These are phyloP conservation scores for Fusarium irregulare DNA, from an alignment of 2,329 filamentous ascomycete genomes.

Conservation along the genomic window DNA sequence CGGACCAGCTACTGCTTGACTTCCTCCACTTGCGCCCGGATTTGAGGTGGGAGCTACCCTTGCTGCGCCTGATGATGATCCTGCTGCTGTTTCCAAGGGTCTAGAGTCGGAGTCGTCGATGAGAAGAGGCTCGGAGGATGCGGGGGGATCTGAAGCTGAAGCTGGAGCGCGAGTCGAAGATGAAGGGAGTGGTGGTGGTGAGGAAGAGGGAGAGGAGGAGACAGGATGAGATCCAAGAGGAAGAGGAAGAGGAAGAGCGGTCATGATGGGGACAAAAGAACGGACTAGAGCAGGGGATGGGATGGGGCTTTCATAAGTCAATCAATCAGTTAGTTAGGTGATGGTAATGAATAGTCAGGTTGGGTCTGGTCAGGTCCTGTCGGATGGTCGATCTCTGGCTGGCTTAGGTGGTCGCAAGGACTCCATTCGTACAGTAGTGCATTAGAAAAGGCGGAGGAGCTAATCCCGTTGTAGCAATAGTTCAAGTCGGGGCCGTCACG, in stretches of 20 bases:
- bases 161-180: conserved; percentile 21
- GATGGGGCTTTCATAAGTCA: conserved; percentile 42
- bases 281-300: conserved; percentile 37
- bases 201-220: conserved; percentile 26
- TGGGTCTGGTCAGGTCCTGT: conserved; percentile 17
- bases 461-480: conserved; percentile 30
- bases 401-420: conserved; percentile 36
- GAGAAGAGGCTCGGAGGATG: conserved; percentile 24
- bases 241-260: conserved; percentile 39
- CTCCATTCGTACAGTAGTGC: conserved; percentile 36
- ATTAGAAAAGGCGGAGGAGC: conserved; percentile 36
- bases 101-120: conserved; percentile 17
- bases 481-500: conserved; percentile 31
- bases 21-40: conserved; percentile 20
- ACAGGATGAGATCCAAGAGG: conserved; percentile 33
- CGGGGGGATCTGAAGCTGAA: conserved; percentile 6
- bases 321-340: conserved; percentile 14
- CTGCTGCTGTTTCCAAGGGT: conserved; percentile 9
- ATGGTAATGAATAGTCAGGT: conserved; percentile 25
- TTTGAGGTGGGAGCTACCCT: conserved; percentile 14
- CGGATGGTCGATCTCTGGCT: conserved; percentile 21
- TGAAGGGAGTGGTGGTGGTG: conserved; percentile 19
- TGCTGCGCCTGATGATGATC: conserved; percentile 19
- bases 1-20: conserved; percentile 32
- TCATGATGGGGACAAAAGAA: conserved; percentile 40